Evolutionary conservation across 2,329 filamentous ascomycete species (phyloP).

Genomic region (Colletotrichum liriopes): DNA sequence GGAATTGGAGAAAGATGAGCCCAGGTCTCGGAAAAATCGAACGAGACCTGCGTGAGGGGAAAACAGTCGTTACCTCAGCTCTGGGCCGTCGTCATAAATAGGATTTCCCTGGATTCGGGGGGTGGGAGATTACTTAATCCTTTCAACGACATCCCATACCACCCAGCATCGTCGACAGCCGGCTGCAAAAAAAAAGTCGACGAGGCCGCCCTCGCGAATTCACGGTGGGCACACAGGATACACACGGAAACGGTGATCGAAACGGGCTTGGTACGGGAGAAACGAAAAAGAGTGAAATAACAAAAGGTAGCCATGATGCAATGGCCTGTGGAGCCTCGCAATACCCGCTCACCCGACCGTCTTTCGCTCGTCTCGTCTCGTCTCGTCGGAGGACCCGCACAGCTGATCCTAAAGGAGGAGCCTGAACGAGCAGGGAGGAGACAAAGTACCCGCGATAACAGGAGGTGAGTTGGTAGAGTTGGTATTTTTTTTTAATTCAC

Average conservation of each 20-base stretch:
- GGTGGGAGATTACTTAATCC: constrained; percentile 33
- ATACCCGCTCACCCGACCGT: constrained; percentile 4
- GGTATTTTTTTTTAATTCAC: background rate
- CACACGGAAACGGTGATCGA: constrained; percentile 5
- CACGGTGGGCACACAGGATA: background rate
- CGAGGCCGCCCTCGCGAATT: background rate
- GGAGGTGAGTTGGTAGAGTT: background rate
- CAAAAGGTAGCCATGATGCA: constrained; percentile 1
- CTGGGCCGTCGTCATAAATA: constrained; percentile 13
- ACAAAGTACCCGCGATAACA: background rate
- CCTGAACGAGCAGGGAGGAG: background rate
- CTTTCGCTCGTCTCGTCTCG: constrained; percentile 4
- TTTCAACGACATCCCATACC: constrained; percentile 39
- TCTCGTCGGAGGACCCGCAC: constrained; percentile 8
- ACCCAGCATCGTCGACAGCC: background rate
- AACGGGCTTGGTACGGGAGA: background rate
- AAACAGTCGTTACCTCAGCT: constrained; percentile 20
- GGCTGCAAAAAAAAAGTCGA: background rate
- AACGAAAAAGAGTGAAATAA: background rate
- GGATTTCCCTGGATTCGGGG: background rate
- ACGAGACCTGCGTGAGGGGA: constrained; percentile 41
- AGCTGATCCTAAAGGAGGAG: background rate
- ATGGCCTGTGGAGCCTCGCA: constrained; percentile 14
- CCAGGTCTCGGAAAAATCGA: constrained; percentile 38
- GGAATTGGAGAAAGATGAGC: constrained; percentile 34